Base-by-base conservation (phyloP, 2,329 filamentous ascomycete genomes). In the Colletotrichum sp. region DNA sequence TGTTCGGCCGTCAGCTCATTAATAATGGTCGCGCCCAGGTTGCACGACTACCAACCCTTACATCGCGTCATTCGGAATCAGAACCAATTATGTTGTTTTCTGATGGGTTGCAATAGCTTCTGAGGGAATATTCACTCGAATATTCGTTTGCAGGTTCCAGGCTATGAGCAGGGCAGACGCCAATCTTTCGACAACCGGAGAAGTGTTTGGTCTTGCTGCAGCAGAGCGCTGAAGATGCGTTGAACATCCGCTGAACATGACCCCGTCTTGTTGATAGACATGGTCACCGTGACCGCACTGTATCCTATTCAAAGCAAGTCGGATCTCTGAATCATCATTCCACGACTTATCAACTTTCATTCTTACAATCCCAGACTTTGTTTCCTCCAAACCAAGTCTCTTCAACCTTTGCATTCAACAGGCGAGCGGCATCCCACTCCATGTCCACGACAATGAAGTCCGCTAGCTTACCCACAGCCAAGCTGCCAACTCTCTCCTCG, bases 391-490 rank as follows among this genome's bases (percentile, higher is more conserved):
- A 89, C 90, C 90, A 92, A 1, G 90, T 92, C 84, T 91, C 86
- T 68, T 79, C 78, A 1, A 91, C 84, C 24, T 80, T 82, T 0
- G 88, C 89, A 12, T 85, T 79, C 65, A 90, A 82, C 72, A 92
- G 80, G 78, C 83, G 84, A 28, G 86, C 85, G 21, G 86, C 84
- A 26, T 87, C 85, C 85, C 89, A 89, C 28, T 86, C 82, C 84
- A 91, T 87, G 73, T 91, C 86, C 57, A 90, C 83, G 2, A 86
- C 80, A 6, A 90, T 88, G 70, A 93, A 91, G 78, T 94, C 92
- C 0, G 92, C 92, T 78, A 87, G 84, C 80, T 89, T 84, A 0
- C 91, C 91, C 1, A 81, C 82, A 78, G 87, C 85, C 71, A 94
- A 79, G 67, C 85, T 88, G 0, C 92, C 92, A 0, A 90, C 85